Base-by-base conservation (phyloP, 352 stramenopile species). In the Phytopythium ostracodes region DNA sequence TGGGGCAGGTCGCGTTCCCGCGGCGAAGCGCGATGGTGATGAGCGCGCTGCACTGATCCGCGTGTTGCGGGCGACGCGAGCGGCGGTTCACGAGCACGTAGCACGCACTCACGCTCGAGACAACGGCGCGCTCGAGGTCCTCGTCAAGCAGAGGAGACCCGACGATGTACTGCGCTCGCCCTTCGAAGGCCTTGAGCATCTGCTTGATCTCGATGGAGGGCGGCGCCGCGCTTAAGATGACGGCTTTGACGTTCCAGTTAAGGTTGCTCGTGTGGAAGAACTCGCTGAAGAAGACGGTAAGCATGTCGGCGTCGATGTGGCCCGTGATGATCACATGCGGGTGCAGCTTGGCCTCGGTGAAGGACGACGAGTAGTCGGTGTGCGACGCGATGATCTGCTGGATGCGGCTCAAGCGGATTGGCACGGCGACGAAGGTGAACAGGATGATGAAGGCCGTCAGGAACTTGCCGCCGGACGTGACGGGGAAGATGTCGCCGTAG, bases 181-280 rank as follows among this genome's bases (percentile, higher is more conserved):
- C 88, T 25, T 92, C 87, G 17, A 91, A 67, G 3, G 63, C 49
- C 52, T 92, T 87, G n/a, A 94, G 65, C 24, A 92, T 73, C 62
- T 89, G 91, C 60, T 87, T 89, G 29, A 94, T 78, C 22, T 92
- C 79, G 15, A 76, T 54, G 0, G 73, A 76, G 6, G 87, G 87
- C 20, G 79, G 81, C 3, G 71, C 63, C 4, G 83, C 69, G 47
- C 91, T 86, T 10, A 96, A 20, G 20, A 96, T 90, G 17, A 96
- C 81, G 7, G 91, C 74, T 15, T 87, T 77, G 46, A 91, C 84
- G 59, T 91, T 92, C 78, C 84, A 92, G 51, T 92, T 91, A 25
- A 92, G 61, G 49, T 96, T 93, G 57, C 81, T 87, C 0, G 84
- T 63, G 58, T 96, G 87, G 59, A 96, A 96, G 61, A 95, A 94